Evolutionary conservation across 768 basidiomycete genomes (phyloP).

Genomic region (Melanogaster broomeanus): DNA sequence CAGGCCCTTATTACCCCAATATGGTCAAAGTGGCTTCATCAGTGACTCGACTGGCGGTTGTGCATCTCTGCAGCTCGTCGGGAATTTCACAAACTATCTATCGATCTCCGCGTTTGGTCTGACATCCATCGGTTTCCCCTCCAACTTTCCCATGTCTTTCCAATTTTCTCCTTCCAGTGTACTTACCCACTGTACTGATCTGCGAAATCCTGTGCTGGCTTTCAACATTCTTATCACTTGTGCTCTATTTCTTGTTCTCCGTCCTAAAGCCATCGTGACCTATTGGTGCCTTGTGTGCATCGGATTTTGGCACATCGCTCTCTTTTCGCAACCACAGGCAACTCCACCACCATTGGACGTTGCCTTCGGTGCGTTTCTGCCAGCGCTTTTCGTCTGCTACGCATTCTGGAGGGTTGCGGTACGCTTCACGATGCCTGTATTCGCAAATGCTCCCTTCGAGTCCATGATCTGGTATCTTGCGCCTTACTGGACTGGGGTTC

Average conservation of each 20-base stretch:
- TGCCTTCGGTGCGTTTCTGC: slow-evolving; percentile 80
- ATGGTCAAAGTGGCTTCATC: slow-evolving; percentile 56
- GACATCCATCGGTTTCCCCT: slow-evolving; percentile 70
- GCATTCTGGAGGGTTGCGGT: slow-evolving; percentile 77
- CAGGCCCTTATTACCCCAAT: slow-evolving; percentile 13
- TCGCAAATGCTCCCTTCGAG: slow-evolving; percentile 69
- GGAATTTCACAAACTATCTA: slow-evolving; percentile 71
- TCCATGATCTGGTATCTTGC: slow-evolving; percentile 71
- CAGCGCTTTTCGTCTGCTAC: slow-evolving; percentile 75
- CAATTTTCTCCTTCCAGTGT: slow-evolving; percentile 50
- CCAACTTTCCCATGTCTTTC: slow-evolving; percentile 73
- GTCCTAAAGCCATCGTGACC: slow-evolving; percentile 65
- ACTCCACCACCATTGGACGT: slow-evolving; percentile 68
- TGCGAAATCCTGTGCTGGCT: slow-evolving; percentile 67
- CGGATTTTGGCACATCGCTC: slow-evolving; percentile 81
- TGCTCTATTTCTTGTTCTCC: slow-evolving; percentile 69
- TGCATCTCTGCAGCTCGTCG: slow-evolving; percentile 64
- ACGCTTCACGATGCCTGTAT: slow-evolving; percentile 73
- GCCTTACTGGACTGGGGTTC: slow-evolving; percentile 77
- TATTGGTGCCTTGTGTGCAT: slow-evolving; percentile 83
- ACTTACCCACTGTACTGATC: slow-evolving; percentile 68
- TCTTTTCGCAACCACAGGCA: slow-evolving; percentile 74
- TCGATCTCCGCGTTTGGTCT: slow-evolving; percentile 63
- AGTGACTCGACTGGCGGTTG: slow-evolving; percentile 75
- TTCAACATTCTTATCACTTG: slow-evolving; percentile 72